Percentiles rank a stretch among this genome's conserved stretches.
phyloP scores from a whole-genome alignment of 2,329 filamentous ascomycete genomes.

The Pestalotiopsis sp. region DNA sequence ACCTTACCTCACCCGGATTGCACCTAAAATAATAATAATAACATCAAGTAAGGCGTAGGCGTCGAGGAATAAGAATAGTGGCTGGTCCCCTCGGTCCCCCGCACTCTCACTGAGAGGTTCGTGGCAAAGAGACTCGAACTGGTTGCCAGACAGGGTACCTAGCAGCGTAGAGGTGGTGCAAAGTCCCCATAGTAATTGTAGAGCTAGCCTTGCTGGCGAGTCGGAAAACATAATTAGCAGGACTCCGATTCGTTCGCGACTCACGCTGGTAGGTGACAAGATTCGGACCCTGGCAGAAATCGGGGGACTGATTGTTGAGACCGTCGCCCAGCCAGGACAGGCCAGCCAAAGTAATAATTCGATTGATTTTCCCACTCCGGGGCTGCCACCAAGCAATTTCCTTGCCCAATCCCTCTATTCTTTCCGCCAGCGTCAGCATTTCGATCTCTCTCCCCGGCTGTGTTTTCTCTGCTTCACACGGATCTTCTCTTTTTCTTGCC shows the following conservation, averaged over 20 bases:
- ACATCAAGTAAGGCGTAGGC: neutral
- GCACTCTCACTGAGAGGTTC: neutral
- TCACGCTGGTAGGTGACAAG: neutral
- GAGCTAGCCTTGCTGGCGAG: neutral
- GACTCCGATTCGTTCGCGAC: constrained; percentile 1
- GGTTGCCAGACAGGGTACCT: neutral
- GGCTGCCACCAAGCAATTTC: neutral
- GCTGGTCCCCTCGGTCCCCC: neutral
- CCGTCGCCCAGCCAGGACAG: neutral
- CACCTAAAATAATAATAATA: neutral
- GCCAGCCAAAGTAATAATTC: neutral
- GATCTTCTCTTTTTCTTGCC: neutral
- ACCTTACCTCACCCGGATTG: no score
- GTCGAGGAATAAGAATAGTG: neutral
- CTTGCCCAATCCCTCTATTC: neutral
- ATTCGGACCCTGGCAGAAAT: neutral
- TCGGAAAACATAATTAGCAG: constrained; percentile 4
- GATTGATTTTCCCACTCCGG: neutral
- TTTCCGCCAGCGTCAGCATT: neutral
- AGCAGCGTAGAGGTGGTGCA: neutral
- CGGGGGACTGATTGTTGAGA: neutral
- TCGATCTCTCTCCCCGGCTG: neutral
- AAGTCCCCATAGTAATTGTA: neutral
- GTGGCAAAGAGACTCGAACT: neutral
- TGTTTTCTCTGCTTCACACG: neutral